Evolutionary conservation across 768 basidiomycete species (phyloP), one percentile per base, ranked within the genome.

Genomic region (Amanita phalloides): DNA sequence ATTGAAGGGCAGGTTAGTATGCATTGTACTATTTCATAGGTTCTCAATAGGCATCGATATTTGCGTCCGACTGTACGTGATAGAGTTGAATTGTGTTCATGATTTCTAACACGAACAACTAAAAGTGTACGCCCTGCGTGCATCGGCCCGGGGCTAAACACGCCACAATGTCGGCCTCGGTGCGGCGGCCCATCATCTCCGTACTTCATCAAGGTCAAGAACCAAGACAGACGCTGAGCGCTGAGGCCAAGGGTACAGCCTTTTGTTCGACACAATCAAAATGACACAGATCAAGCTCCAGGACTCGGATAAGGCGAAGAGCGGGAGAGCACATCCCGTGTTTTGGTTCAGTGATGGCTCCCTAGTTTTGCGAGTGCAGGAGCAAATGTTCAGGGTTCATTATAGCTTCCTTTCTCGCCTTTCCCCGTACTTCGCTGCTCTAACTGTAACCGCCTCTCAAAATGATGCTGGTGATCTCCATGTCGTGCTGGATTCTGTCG

Each of bases 301-400:
- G 28, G 30, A 49, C 28, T 49, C 38, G n/a, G 37, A 49, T 14
- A 37, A 26, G 38, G 37, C 32, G 23, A 51, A 25, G 11, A 45
- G 14, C 14, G 21, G 23, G 2, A 30, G 44, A 7, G 9, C 56
- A 39, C 79, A 84, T 60, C 71, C 74, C 0, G 63, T 64, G 21
- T 83, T 77, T 60, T 86, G 82, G 82, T 78, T 85, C 56, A 70
- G 79, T 32, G 84, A 86, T 58, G 85, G 79, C 53, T 78, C 78
- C 17, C 61, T 84, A 10, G 63, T 82, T 28, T 59, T 86, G 33
- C 67, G 66, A 53, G 66, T 75, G 33, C 62, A 70, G 54, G 61
- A 68, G 20, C 61, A 71, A 23, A 57, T 70, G 21, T 88, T 81
- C 71, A 81, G 72, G 58, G 66, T 87, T 32, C 83, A 85, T 58